Evolutionary conservation across 2,329 filamentous ascomycete species (phyloP).

Genomic region (Stagonosporopsis tanaceti): DNA sequence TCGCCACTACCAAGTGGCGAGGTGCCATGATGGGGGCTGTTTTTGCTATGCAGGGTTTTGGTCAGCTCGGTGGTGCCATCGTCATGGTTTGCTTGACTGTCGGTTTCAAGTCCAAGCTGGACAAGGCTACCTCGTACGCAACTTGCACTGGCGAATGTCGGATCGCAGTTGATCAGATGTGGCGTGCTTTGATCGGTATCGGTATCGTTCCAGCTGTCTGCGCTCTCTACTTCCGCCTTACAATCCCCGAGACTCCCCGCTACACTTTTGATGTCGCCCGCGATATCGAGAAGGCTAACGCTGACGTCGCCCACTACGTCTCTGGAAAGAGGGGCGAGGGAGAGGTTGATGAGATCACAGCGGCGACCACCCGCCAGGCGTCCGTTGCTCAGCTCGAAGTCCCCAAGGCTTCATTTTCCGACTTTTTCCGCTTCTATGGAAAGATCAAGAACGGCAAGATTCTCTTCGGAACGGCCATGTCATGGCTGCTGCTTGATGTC

Average conservation of each 20-base stretch:
- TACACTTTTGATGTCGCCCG: conserved; percentile 55
- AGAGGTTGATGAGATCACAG: conserved; percentile 70
- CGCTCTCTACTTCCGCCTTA: conserved; percentile 53
- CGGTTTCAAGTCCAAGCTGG: conserved; percentile 43
- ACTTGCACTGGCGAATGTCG: conserved; percentile 41
- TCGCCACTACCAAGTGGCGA: conserved; percentile 52
- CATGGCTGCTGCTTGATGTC: conserved; percentile 72
- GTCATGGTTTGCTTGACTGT: conserved; percentile 45
- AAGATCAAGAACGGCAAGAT: conserved; percentile 76
- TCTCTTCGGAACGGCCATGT: conserved; percentile 79
- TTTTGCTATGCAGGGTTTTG: conserved; percentile 55
- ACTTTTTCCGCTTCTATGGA: conserved; percentile 75
- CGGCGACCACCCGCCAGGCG: conserved; percentile 65
- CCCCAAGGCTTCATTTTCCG: conserved; percentile 74
- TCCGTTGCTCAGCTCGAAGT: conserved; percentile 65
- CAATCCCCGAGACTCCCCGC: conserved; percentile 53
- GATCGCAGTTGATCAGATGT: conserved; percentile 52
- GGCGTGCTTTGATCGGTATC: conserved; percentile 53
- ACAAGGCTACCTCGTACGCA: conserved; percentile 27
- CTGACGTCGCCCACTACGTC: conserved; percentile 79
- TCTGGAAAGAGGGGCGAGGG: conserved; percentile 68
- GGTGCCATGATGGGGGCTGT: conserved; percentile 55
- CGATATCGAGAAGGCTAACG: conserved; percentile 62
- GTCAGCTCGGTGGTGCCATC: conserved; percentile 50
- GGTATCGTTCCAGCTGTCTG: conserved; percentile 53